These are phyloP conservation scores for Haematococcus sp. DNA, from an alignment of 139 green algal species.

Conservation along the genomic window DNA sequence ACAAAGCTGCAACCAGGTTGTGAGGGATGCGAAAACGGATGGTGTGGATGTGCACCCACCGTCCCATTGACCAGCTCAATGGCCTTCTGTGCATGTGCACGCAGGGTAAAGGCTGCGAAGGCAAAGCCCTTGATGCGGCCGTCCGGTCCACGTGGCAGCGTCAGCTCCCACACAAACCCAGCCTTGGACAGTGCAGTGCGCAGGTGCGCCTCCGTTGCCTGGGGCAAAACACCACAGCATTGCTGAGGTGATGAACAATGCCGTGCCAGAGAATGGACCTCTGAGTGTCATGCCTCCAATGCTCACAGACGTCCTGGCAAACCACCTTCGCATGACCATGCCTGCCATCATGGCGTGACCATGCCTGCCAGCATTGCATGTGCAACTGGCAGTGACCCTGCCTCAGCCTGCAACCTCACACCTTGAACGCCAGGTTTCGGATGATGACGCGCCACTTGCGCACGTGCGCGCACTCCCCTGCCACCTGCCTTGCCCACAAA, in stretches of 20 bases:
- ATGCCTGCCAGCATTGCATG: no score
- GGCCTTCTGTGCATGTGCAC: conserved; percentile 68
- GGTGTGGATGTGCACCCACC: conserved; percentile 31
- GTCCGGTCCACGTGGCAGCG: conserved; percentile 53
- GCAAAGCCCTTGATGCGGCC: conserved; percentile 78
- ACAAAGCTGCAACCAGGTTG: no score
- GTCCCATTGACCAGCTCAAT: conserved; percentile 78
- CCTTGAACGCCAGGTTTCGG: conserved; percentile 86
- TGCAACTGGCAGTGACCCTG: no score
- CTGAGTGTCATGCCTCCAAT: no score
- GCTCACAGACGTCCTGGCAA: no score
- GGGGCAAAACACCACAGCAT: not conserved
- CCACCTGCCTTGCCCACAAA: conserved; percentile 56
- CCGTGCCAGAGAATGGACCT: no score
- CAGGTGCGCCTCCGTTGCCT: conserved; percentile 61
- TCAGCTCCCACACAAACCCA: conserved; percentile 80
- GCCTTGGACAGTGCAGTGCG: conserved; percentile 31
- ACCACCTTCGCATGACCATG: no score
- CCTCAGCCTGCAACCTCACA: conserved; percentile 15
- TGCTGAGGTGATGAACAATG: no score
- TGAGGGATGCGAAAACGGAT: no score
- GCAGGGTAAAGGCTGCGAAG: conserved; percentile 83
- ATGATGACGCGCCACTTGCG: conserved; percentile 92
- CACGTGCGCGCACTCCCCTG: conserved; percentile 78
- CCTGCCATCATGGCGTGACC: no score